Conservation (phyloP, 176 grass and related monocot species). For the Zoysia japonica region DNA sequence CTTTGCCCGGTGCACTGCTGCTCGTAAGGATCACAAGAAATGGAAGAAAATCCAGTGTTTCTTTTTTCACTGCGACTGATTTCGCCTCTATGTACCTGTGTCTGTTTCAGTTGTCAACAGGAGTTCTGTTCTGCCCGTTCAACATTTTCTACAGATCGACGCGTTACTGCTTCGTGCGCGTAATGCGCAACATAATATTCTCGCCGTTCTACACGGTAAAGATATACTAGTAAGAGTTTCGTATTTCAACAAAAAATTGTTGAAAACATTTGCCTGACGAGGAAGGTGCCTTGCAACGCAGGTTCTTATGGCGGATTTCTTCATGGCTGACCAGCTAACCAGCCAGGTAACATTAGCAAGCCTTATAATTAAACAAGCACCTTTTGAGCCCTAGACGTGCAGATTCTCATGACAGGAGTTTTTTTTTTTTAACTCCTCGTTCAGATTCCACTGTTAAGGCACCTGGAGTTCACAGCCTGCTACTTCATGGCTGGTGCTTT, state of each 20-base stretch:
- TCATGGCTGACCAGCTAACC: slow-evolving; percentile 98
- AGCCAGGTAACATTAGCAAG: slow-evolving; percentile 66
- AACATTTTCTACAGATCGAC: slow-evolving; percentile 85
- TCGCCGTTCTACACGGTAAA: slow-evolving; percentile 87
- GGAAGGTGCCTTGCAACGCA: slow-evolving; percentile 25
- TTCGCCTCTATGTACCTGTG: background rate
- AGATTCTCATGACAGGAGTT: slow-evolving; percentile 4
- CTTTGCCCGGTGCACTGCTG: slow-evolving; percentile 68
- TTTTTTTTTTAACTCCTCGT: background rate
- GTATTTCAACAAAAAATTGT: background rate
- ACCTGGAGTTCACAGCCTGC: slow-evolving; percentile 82
- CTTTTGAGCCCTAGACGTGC: background rate
- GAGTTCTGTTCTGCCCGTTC: slow-evolving; percentile 68
- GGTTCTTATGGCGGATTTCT: slow-evolving; percentile 97
- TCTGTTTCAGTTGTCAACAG: slow-evolving; percentile 57
- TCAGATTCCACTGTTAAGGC: slow-evolving; percentile 82
- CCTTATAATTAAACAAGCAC: background rate
- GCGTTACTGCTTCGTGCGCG: slow-evolving; percentile 82
- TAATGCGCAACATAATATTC: slow-evolving; percentile 80
- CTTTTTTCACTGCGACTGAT: background rate
- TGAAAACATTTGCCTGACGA: background rate
- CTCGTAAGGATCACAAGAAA: slow-evolving; percentile 50
- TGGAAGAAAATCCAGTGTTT: background rate
- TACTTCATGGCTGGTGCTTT: slow-evolving; percentile 88
- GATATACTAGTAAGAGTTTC: background rate